Base-by-base conservation (phyloP, 257 asterid species). In the Lavandula angustifolia region DNA sequence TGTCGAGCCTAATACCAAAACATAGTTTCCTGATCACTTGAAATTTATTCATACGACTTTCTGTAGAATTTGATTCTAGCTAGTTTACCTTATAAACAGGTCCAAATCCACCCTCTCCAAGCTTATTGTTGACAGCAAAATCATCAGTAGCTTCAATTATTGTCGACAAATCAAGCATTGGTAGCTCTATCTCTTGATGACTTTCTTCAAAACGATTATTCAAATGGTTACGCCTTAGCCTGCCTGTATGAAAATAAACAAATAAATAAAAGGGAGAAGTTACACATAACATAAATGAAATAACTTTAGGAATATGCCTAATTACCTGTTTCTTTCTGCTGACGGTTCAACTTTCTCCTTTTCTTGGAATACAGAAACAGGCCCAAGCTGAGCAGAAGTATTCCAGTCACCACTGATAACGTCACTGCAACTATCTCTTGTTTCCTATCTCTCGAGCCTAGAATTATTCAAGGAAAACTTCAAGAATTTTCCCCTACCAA, bases 31-130 rank as follows among this genome's bases (percentile, higher is more conserved):
- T 22, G 27, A 22, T 22, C 27, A n/a, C n/a, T n/a, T n/a, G n/a
- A n/a, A n/a, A n/a, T 22, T 22, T 22, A 22, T 22, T 22, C 2
- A 2, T 22, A 22, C 27, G 1, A 0, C 2, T 22, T 22, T 22
- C 27, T 22, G 27, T 2, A 22, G 27, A 22, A 22, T 2, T 0
- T 22, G 27, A 22, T 22, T 22, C 27, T 22, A 22, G 27, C 27
- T 22, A 22, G 27, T 1, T 17, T 56, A 74, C 79, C 79, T 68
- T 68, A 64, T 40, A 68, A 57, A 74, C 79, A 22, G 75, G 59
- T 13, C 75, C 79, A 33, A 62, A 73, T 34, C 78, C 78, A 6
- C 78, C 78, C 59, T 73, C 70, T 29, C 78, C 75, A 7, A 74
- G 37, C 68, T 68, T 74, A 31, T 68, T 68, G 8, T 17, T 4